Conservation (phyloP, 495 filamentous ascomycete species). For the Lineolata rhizophorae region DNA sequence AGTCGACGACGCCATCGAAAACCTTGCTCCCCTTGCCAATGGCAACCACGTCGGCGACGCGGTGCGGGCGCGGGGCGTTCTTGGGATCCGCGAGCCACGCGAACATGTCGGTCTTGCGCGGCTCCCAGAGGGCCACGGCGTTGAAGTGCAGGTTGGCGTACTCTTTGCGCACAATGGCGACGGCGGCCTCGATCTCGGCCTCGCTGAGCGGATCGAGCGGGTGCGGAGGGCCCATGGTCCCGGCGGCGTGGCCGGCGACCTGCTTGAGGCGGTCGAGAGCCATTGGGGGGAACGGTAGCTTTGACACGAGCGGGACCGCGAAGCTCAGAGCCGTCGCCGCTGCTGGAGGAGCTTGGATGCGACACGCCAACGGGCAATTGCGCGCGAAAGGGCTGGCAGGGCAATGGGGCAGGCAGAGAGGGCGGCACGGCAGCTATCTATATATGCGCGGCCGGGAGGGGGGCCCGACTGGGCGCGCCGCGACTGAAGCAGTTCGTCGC, state of each 20-base stretch:
- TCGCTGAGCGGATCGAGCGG: slow-evolving; percentile 70
- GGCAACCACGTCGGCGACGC: slow-evolving; percentile 70
- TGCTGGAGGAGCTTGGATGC: no score
- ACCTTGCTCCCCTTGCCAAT: slow-evolving; percentile 61
- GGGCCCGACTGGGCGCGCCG: no score
- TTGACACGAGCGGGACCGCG: not conserved
- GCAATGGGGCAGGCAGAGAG: no score
- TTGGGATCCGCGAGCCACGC: slow-evolving; percentile 51
- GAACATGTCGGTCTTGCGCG: slow-evolving; percentile 70
- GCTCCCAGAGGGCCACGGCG: slow-evolving; percentile 72
- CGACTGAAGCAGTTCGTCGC: no score
- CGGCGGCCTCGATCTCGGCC: slow-evolving; percentile 55
- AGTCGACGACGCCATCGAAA: slow-evolving; percentile 67
- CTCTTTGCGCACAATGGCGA: slow-evolving; percentile 45
- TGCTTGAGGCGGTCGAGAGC: slow-evolving; percentile 48
- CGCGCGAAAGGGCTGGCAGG: no score
- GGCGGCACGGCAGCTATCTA: no score
- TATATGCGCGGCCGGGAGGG: no score
- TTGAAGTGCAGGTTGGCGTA: slow-evolving; percentile 46
- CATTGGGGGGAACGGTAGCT: slow-evolving; percentile 20
- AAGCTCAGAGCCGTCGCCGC: not conserved
- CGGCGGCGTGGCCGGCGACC: slow-evolving; percentile 40
- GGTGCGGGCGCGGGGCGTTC: slow-evolving; percentile 36
- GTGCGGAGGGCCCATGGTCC: slow-evolving; percentile 34
- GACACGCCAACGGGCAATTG: no score